Conservation (phyloP, 2,329 filamentous ascomycete species). For the Curvularia sp. region DNA sequence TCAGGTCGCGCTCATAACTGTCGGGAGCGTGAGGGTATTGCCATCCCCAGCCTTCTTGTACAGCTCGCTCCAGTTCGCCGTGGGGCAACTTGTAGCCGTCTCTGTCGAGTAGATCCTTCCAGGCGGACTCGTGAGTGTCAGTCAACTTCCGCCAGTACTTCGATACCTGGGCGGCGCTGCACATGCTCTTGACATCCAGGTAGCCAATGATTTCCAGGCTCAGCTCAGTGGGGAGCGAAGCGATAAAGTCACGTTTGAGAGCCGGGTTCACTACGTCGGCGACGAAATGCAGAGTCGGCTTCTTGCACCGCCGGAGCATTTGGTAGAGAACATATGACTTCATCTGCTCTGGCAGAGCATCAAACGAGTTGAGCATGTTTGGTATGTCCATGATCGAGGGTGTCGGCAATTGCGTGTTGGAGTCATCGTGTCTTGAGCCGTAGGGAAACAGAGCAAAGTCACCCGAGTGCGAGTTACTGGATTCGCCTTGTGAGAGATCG, state of each 20-base stretch:
- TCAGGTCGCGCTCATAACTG: conserved; percentile 82
- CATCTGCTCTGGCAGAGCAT: conserved; percentile 87
- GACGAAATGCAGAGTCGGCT: conserved; percentile 87
- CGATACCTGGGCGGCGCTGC: conserved; percentile 88
- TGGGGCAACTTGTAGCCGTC: conserved; percentile 81
- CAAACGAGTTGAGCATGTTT: conserved; percentile 85
- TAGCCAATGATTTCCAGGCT: conserved; percentile 87
- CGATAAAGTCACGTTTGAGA: conserved; percentile 91
- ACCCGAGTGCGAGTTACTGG: conserved; percentile 19
- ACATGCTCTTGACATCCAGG: conserved; percentile 84
- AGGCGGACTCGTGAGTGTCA: conserved; percentile 91
- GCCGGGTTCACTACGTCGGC: conserved; percentile 92
- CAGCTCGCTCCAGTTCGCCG: conserved; percentile 84
- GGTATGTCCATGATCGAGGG: conserved; percentile 75
- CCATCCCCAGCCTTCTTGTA: conserved; percentile 96
- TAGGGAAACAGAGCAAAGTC: conserved; percentile 28
- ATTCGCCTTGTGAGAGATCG: conserved; percentile 39
- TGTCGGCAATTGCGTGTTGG: conserved; percentile 47
- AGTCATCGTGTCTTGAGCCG: conserved; percentile 25
- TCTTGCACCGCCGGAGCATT: conserved; percentile 83
- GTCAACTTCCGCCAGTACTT: conserved; percentile 91
- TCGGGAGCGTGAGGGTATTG: conserved; percentile 80
- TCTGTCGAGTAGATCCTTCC: conserved; percentile 88
- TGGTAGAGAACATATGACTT: conserved; percentile 98
- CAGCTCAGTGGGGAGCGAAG: conserved; percentile 82